Evolutionary conservation across 2,329 filamentous ascomycete species (phyloP).

Genomic region (Parascedosporium putredinis): DNA sequence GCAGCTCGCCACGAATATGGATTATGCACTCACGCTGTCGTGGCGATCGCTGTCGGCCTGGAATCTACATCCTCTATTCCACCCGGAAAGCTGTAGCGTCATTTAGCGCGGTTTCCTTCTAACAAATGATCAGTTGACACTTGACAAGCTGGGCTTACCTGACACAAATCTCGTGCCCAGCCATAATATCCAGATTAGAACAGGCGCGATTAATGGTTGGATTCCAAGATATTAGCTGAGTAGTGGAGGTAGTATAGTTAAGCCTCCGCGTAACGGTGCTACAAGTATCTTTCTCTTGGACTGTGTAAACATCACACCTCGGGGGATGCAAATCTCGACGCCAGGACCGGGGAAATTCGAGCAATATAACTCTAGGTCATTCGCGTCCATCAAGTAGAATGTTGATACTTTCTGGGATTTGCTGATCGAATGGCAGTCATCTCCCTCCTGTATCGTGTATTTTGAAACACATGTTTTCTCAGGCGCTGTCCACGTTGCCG

Average conservation of each 20-base stretch:
- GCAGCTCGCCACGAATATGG: too few relatives aligned
- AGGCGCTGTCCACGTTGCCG: not conserved
- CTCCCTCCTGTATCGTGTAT: not conserved
- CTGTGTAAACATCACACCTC: not conserved
- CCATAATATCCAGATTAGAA: not conserved
- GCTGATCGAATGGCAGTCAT: constrained; percentile 9
- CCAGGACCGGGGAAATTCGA: not conserved
- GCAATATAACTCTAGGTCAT: constrained; percentile 2
- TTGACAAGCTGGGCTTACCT: too few relatives aligned
- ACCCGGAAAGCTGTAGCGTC: too few relatives aligned
- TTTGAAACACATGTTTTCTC: not conserved
- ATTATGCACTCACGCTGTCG: too few relatives aligned
- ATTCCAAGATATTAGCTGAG: not conserved
- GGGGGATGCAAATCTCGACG: not conserved
- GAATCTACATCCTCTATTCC: too few relatives aligned
- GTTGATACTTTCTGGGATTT: constrained; percentile 7
- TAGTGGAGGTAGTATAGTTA: not conserved
- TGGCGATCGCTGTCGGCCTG: not conserved
- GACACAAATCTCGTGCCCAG: not conserved
- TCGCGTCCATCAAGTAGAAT: constrained; percentile 10
- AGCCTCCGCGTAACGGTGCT: not conserved
- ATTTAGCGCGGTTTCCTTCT: too few relatives aligned
- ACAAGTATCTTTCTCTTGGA: not conserved
- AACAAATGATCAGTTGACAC: too few relatives aligned
- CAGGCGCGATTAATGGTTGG: not conserved